Evolutionary conservation across 148 eudicot species (phyloP), one percentile per base, ranked within the genome.

Genomic region (Dianthus caryophyllus): DNA sequence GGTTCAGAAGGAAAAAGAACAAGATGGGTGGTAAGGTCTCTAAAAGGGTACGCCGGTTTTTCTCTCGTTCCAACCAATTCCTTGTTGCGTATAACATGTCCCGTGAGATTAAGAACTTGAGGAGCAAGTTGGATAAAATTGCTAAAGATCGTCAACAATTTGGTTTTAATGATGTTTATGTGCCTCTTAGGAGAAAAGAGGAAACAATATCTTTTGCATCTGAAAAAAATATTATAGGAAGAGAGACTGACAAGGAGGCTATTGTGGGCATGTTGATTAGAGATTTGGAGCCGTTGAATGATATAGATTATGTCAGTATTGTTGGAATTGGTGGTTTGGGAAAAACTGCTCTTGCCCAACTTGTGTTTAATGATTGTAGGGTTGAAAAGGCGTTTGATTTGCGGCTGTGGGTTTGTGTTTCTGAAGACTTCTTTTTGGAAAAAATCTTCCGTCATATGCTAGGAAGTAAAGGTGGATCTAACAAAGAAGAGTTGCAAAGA

Each of bases 271-370:
- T 63, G 74, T 53, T 71, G 61, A 15, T 52, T 4, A 10, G 6
- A 21, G 53, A 52, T 27, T 14, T 30, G 8, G 61, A 51, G 41
- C 15, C 44, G 11, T 6, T 18, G 1, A 44, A 62, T 36, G 51
- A 24, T 31, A 50, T 50, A n/a, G 1, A 12, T 52, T 71, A 50
- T 53, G 74, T 71, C 9, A 20, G 57, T 24, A n/a, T 71, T 25
- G 68, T 25, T 20, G 66, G 73, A 24, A 47, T 70, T 4, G 73
- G 73, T 18, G 73, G 73, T 8, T 9, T 70, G 48, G 73, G 73
- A 16, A 67, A 74, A 53, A 74, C 77, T 22, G 56, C 77, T n/a
- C 57, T 74, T 33, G 77, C 77, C 6, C 67, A 67, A 29, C 24
- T 49, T 15, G 77, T 74, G 26, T 74, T 20, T 30, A 61, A 67